These are phyloP conservation scores for Stromatinia cepivora DNA, from an alignment of 2,329 filamentous ascomycete species.

Conservation along the genomic window DNA sequence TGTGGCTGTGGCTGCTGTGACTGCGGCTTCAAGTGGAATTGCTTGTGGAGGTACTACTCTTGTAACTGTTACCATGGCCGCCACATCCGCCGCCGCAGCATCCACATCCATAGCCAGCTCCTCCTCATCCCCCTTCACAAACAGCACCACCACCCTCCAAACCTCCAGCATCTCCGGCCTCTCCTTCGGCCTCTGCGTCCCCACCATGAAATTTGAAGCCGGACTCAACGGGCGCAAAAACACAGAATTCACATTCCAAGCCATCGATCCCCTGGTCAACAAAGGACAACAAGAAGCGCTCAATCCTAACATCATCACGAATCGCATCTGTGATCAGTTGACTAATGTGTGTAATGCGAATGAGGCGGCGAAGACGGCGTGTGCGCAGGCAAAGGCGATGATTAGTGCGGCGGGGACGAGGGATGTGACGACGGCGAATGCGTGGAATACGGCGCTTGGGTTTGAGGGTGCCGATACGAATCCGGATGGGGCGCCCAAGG, in stretches of 20 bases:
- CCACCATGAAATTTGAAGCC: constrained; percentile 57
- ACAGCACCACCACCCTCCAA: constrained; percentile 31
- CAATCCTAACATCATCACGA: constrained; percentile 73
- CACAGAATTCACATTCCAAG: constrained; percentile 67
- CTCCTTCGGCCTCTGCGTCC: constrained; percentile 52
- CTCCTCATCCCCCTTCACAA: background rate
- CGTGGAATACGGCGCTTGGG: constrained; percentile 45
- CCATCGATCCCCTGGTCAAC: constrained; percentile 60
- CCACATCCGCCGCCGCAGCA: background rate
- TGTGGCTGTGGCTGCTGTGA: constrained; percentile 23
- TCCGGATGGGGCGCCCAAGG: constrained; percentile 38
- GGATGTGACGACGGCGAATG: constrained; percentile 50
- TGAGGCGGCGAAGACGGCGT: constrained; percentile 56
- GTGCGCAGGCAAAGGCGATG: constrained; percentile 53
- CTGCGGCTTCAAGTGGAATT: constrained; percentile 23
- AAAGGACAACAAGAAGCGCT: constrained; percentile 65
- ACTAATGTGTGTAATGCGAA: constrained; percentile 65
- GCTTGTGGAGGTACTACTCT: constrained; percentile 30
- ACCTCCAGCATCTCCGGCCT: constrained; percentile 41
- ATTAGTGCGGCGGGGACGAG: constrained; percentile 52
- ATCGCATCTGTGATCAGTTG: constrained; percentile 69
- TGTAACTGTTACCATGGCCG: constrained; percentile 24
- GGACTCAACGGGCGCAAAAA: constrained; percentile 53
- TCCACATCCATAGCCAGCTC: background rate
- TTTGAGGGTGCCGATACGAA: constrained; percentile 40